Evolutionary conservation across 2,329 filamentous ascomycete genomes (phyloP), one percentile per base, ranked within the genome.

Genomic region (Diaporthe sp.): DNA sequence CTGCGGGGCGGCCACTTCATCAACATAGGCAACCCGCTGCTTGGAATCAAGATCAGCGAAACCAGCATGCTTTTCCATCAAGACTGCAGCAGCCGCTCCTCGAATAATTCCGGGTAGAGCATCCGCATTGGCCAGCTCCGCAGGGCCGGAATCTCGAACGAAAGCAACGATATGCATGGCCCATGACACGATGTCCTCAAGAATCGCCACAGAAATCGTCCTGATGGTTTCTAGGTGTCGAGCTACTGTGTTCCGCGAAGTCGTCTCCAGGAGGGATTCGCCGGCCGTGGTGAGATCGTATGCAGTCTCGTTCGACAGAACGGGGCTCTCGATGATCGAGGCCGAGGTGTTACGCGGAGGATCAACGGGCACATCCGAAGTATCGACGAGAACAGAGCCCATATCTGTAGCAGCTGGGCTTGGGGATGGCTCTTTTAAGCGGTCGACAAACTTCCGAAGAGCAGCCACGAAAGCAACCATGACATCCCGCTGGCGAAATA

Each of bases 161-260:
- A 51, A 53, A 6, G 37, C 15, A 28, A 73, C 46, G 8, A 73
- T 65, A 5, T 65, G 19, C 17, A 73, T 73, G 6, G 51, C 49
- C 71, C 71, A 73, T 2, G 46, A 42, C 9, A 73, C 71, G 2
- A 73, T 73, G 37, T 65, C 58, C 46, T 73, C 71, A 7, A 73
- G 12, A 22, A 73, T 51, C 22, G 9, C 39, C 15, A 53, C 28
- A 25, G 46, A 31, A 19, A 65, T 22, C 31, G 37, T 28, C 25
- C 15, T 46, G 3, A 3, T 12, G 19, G 58, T 22, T 9, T 55
- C 71, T 25, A n/a, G 46, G 8, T 57, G 34, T n/a, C 22, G 46
- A 31, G 12, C 37, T 39, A 39, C 37, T 39, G 37, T 13, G 37
- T 13, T 39, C 37, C 37, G 37, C 37, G 37, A 39, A 39, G 37